These are phyloP conservation scores for Sporothrix pallida DNA, from an alignment of 2,329 filamentous ascomycete genomes.

Conservation along the genomic window DNA sequence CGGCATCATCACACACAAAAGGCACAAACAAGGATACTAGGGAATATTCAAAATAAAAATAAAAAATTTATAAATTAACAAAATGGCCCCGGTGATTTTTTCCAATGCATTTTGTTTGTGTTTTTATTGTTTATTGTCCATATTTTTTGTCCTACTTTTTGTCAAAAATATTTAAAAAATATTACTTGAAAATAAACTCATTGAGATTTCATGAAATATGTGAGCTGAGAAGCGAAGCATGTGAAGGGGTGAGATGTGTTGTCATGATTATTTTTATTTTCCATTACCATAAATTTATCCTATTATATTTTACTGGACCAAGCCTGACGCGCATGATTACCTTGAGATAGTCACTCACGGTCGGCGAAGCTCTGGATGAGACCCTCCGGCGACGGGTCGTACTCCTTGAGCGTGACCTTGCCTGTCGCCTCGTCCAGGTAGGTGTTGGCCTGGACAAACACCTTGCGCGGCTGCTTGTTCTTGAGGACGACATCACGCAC, in stretches of 20 bases:
- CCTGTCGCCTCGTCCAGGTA: constrained; percentile 70
- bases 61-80: too few species aligned
- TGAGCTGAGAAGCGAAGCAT: too few species aligned
- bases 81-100: too few species aligned
- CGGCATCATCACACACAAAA: neutral
- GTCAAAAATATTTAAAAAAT: too few species aligned
- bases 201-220: neutral
- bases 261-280: neutral
- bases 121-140: neutral
- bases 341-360: constrained; percentile 46
- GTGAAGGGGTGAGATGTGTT: neutral
- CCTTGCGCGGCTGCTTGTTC: constrained; percentile 83
- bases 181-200: neutral
- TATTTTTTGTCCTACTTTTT: neutral
- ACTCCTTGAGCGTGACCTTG: constrained; percentile 79
- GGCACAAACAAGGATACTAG: neutral
- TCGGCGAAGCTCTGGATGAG: constrained; percentile 85
- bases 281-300: neutral
- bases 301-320: neutral
- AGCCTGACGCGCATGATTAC: neutral
- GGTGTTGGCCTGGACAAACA: constrained; percentile 95
- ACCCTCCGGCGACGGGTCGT: constrained; percentile 78
- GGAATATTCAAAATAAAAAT: neutral
- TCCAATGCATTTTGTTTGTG: too few species aligned
- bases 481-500: constrained; percentile 76